phyloP scores from a whole-genome alignment of 805 yeast species.

The Pichia nakasei region DNA sequence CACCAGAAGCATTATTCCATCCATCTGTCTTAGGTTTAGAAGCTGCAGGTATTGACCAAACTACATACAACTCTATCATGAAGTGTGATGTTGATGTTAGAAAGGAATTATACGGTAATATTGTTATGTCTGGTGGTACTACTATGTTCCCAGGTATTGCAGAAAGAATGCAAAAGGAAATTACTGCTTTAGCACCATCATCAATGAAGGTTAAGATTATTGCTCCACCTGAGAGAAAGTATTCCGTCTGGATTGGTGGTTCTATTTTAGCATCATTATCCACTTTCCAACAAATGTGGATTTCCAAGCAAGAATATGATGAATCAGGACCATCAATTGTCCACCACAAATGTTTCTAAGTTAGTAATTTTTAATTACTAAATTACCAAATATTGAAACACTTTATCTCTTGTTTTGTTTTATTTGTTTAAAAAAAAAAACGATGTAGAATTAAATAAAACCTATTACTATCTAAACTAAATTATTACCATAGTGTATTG shows the following conservation, averaged over 20 bases:
- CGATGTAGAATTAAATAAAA: no score
- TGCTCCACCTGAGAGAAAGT: constrained; percentile 99
- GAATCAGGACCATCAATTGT: constrained; percentile 99
- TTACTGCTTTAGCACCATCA: constrained; percentile 98
- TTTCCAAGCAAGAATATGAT: constrained; percentile 99
- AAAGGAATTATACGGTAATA: constrained; percentile 98
- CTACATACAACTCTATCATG: constrained; percentile 89
- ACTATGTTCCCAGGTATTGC: constrained; percentile 99
- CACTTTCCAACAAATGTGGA: constrained; percentile 99
- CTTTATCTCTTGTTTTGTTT: no score
- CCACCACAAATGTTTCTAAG: constrained; percentile 88
- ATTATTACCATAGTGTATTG: no score
- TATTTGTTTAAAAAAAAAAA: no score
- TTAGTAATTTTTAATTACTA: neutral
- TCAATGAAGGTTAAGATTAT: constrained; percentile 99
- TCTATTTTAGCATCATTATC: constrained; percentile 97
- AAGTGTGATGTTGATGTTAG: constrained; percentile 99
- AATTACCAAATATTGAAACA: no score
- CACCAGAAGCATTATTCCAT: constrained; percentile 99
- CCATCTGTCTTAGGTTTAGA: constrained; percentile 85
- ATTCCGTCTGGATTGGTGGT: constrained; percentile 99
- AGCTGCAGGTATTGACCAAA: constrained; percentile 99
- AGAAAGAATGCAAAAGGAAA: constrained; percentile 99
- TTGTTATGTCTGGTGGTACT: constrained; percentile 99
- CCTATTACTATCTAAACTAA: no score